Conservation (phyloP, 768 basidiomycete genomes). For the Lentinula edodes region DNA sequence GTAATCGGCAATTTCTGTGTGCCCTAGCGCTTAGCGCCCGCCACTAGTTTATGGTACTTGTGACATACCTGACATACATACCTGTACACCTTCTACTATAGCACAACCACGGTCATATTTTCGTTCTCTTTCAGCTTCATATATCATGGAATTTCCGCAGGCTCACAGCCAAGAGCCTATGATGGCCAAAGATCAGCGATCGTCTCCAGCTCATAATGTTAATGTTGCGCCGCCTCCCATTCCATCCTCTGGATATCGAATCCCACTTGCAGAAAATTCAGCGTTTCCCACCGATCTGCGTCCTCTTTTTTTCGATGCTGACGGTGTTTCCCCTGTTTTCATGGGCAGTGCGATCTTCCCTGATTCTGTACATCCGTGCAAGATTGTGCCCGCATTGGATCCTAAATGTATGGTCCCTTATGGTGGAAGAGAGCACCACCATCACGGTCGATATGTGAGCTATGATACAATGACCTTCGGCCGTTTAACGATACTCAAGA, state of each 20-base stretch:
- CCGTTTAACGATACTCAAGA: no score
- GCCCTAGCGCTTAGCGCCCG: no score
- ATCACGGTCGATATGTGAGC: slow-evolving; percentile 49
- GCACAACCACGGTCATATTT: no score
- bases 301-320: slow-evolving; percentile 52
- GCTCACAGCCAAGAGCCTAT: neutral
- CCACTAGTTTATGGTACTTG: no score
- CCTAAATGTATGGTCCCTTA: slow-evolving; percentile 53
- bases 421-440: slow-evolving; percentile 54
- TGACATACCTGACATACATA: no score
- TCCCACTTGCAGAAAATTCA: slow-evolving; percentile 41
- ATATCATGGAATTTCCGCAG: neutral
- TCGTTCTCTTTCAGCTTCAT: neutral
- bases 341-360: slow-evolving; percentile 69
- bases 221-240: slow-evolving; percentile 12
- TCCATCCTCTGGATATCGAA: slow-evolving; percentile 64
- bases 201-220: neutral
- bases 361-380: slow-evolving; percentile 76
- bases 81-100: no score
- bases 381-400: slow-evolving; percentile 60
- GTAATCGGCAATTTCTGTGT: no score
- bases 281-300: slow-evolving; percentile 48
- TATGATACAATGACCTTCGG: no score
- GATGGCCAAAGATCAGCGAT: neutral
- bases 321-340: slow-evolving; percentile 55